Percentiles rank a stretch among this genome's conserved stretches.
Conservation (phyloP, 352 stramenopile genomes). For the Phytophthora tentaculata region DNA sequence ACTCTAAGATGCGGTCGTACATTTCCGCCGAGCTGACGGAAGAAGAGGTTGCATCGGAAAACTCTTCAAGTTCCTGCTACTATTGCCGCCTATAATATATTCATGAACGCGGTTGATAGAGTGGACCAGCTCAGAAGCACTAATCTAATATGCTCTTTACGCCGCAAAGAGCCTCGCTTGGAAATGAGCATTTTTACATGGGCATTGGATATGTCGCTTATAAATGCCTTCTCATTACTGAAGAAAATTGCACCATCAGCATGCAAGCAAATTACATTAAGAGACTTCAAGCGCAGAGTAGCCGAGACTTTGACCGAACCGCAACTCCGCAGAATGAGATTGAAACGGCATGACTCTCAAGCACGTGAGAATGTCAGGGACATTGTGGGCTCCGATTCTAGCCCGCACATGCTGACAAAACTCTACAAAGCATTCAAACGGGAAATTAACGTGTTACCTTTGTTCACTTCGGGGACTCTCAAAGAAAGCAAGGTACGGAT, state of each 20-base stretch:
- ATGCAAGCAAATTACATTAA: neutral
- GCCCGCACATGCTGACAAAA: neutral
- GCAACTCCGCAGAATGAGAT: neutral
- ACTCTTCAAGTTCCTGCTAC: neutral
- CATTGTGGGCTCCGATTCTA: neutral
- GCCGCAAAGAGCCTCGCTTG: neutral
- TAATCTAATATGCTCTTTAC: conserved; percentile 11
- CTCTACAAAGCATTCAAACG: neutral
- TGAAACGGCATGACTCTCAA: neutral
- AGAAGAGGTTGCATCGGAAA: neutral
- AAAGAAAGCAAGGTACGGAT: neutral
- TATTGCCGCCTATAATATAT: neutral
- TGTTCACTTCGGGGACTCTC: neutral
- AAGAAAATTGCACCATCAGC: neutral
- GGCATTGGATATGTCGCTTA: conserved; percentile 7
- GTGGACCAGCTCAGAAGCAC: neutral
- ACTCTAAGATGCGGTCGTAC: too few species aligned
- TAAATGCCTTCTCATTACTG: conserved; percentile 8
- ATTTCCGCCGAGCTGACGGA: too few species aligned
- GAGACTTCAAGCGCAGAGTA: neutral
- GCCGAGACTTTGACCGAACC: neutral
- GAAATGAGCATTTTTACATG: conserved; percentile 15
- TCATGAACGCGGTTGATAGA: neutral
- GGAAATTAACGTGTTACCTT: neutral
- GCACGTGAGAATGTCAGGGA: neutral